Evolutionary conservation across 345 rosid genomes (phyloP).

Genomic region (Clarkia xantiana): DNA sequence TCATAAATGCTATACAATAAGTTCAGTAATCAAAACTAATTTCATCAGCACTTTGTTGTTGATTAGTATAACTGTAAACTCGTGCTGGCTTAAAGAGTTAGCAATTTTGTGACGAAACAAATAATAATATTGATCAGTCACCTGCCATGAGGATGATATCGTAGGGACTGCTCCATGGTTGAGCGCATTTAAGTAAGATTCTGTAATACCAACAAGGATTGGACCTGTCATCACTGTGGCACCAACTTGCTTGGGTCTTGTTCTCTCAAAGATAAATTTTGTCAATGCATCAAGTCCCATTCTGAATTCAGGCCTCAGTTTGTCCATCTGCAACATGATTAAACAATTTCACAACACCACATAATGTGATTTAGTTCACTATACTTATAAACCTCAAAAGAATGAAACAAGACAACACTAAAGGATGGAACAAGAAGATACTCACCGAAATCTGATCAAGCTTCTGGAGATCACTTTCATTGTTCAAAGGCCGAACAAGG

Average conservation of each 20-base stretch:
- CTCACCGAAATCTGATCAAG: slow-evolving; percentile 84
- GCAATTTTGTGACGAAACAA: no score
- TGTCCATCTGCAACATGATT: slow-evolving; percentile 40
- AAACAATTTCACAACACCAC: background rate
- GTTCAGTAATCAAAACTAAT: no score
- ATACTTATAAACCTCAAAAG: background rate
- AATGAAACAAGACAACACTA: background rate
- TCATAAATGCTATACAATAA: no score
- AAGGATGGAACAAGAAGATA: slow-evolving; percentile 3
- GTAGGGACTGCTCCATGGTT: slow-evolving; percentile 98
- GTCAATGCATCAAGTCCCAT: slow-evolving; percentile 87
- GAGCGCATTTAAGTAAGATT: slow-evolving; percentile 85
- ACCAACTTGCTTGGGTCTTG: slow-evolving; percentile 91
- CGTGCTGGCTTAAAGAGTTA: no score
- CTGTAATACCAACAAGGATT: slow-evolving; percentile 71
- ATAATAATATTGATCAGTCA: slow-evolving; percentile 14
- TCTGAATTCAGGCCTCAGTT: slow-evolving; percentile 71
- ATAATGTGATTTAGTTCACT: background rate
- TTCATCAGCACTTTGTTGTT: no score
- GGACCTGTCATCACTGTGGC: slow-evolving; percentile 90
- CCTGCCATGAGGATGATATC: slow-evolving; percentile 98
- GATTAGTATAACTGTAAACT: no score
- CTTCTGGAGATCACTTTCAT: slow-evolving; percentile 77
- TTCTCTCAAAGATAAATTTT: slow-evolving; percentile 90
- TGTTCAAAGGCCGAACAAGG: slow-evolving; percentile 81